A percentile compares a stretch with the other conserved stretches of the same genome.
phyloP scores from a whole-genome alignment of 2,329 filamentous ascomycete genomes.

The Beauveria australis region DNA sequence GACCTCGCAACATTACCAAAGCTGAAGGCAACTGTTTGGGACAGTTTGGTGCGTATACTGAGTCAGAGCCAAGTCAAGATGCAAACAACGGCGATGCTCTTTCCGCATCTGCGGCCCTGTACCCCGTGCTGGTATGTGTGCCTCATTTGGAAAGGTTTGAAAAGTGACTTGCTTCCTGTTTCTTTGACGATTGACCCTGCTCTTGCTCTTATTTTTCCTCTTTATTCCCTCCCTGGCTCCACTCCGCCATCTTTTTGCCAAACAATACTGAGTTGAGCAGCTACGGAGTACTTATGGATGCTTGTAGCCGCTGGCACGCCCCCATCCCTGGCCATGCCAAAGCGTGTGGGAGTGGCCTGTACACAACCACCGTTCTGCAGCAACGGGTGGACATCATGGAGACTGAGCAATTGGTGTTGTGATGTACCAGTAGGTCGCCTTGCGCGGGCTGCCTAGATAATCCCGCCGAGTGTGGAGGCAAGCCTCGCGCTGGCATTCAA shows the following conservation, averaged over 20 bases:
- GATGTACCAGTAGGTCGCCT: neutral
- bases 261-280: neutral
- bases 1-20: neutral
- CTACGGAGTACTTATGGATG: no score
- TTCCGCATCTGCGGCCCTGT: neutral
- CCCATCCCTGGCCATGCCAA: neutral
- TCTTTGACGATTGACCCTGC: neutral
- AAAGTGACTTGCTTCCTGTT: neutral
- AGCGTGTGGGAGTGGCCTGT: neutral
- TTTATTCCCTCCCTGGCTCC: neutral
- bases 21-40: neutral
- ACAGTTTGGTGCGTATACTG: neutral
- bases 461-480: neutral
- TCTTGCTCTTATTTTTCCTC: neutral
- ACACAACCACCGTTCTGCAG: neutral
- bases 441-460: neutral
- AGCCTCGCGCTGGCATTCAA: neutral
- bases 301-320: slow-evolving; percentile 5
- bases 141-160: neutral
- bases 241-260: neutral
- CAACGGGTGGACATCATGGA: neutral
- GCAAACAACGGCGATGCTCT: neutral
- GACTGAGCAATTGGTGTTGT: neutral
- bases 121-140: neutral
- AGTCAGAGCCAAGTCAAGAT: neutral